Evolutionary conservation across 2,329 filamentous ascomycete genomes (phyloP), one percentile per base, ranked within the genome.

Genomic region (Sporothrix brunneoviolacea): DNA sequence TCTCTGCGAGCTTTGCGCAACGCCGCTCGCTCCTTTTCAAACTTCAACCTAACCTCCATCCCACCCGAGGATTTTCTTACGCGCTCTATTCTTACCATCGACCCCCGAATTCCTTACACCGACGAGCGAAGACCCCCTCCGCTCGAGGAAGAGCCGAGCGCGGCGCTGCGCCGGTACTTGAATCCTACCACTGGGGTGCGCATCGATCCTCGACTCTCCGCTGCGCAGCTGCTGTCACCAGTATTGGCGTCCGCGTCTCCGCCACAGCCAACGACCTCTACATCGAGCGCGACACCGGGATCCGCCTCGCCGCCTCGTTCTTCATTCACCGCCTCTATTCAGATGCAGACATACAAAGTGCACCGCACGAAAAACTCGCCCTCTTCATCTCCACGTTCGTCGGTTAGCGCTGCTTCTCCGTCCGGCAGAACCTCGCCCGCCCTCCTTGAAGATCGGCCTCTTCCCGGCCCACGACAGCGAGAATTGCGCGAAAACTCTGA

Each of bases 261-360:
- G 7, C 19, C 43, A 12, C 40, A 45, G 7, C 8, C 35, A 2
- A 4, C 32, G 28, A 16, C 51, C 4, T 12, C 50, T 9, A 48
- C 57, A 59, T 52, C 60, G 54, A 12, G 24, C 12, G 21, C 45
- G 2, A n/a, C 40, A 4, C 24, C 48, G 4, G 18, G 32, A 8
- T 18, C 27, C 3, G 32, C 36, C 4, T 36, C 50, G 32, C 35
- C 51, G 10, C 33, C 47, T n/a, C 53, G 44, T 50, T 68, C 50
- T 65, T 70, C 53, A 47, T 84, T 78, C 59, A 83, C 80, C 13
- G 80, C 82, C 22, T 84, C 82, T 2, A 85, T 86, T 52, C 82
- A 85, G 62, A 84, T 86, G 82, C 80, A 84, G 60, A 86, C 82
- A 0, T 86, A 86, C 70, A 81, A 80, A 60, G 73, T 80, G 30